These are phyloP conservation scores for Cordyceps pruinosa DNA, from an alignment of 2,329 filamentous ascomycete species.

Conservation along the genomic window DNA sequence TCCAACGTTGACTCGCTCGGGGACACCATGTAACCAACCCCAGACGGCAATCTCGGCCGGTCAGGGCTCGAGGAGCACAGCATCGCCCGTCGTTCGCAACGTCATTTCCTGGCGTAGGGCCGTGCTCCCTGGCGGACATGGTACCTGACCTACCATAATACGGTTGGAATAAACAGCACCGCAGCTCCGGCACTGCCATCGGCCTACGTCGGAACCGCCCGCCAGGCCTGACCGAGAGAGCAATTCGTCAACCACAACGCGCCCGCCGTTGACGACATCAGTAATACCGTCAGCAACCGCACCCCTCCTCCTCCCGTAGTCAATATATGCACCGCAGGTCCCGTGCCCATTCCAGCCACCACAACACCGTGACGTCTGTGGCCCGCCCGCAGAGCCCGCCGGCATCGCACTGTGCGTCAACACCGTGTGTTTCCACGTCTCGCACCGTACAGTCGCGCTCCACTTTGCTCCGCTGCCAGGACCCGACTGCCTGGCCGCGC, in stretches of 20 bases:
- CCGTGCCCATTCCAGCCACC: background rate
- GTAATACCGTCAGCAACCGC: too few species aligned
- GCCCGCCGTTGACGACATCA: too few species aligned
- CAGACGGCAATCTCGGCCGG: background rate
- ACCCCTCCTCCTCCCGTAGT: too few species aligned
- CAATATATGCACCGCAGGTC: background rate
- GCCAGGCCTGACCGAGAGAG: too few species aligned
- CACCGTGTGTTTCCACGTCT: background rate
- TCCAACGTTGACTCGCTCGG: too few species aligned
- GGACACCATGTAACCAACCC: constrained; percentile 5
- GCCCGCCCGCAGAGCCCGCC: background rate
- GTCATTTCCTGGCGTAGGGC: background rate
- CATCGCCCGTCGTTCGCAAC: background rate
- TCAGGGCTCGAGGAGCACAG: background rate
- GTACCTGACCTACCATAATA: background rate
- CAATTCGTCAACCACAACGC: too few species aligned
- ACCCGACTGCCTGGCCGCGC: background rate
- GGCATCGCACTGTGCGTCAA: constrained; percentile 1
- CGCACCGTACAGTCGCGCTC: background rate
- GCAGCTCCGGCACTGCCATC: too few species aligned
- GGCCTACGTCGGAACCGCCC: too few species aligned
- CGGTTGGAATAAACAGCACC: too few species aligned
- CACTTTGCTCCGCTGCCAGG: background rate
- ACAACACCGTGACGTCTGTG: constrained; percentile 1
- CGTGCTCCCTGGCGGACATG: background rate